phyloP scores from a whole-genome alignment of 2,329 filamentous ascomycete species.

The Hypoxylon sp. region DNA sequence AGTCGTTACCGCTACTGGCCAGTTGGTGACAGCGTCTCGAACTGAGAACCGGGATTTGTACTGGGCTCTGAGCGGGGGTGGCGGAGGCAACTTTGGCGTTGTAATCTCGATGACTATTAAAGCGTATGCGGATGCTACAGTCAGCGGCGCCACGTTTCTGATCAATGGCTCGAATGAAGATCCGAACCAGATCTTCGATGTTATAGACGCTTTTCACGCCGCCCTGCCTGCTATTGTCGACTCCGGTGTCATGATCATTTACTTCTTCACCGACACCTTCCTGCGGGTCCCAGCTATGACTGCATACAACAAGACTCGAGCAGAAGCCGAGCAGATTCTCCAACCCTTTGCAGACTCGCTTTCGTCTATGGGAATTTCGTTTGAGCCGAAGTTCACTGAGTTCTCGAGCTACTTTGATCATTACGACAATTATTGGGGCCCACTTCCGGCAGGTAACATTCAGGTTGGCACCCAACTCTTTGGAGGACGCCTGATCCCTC shows the following conservation, averaged over 20 bases:
- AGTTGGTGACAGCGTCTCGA: constrained; percentile 58
- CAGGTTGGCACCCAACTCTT: constrained; percentile 55
- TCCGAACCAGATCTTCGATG: constrained; percentile 43
- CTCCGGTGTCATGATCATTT: constrained; percentile 49
- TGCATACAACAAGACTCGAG: constrained; percentile 50
- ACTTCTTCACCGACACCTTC: constrained; percentile 42
- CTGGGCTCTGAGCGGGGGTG: constrained; percentile 68
- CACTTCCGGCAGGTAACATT: constrained; percentile 55
- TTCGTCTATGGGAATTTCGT: constrained; percentile 46
- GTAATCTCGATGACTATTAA: constrained; percentile 54
- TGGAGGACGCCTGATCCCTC: constrained; percentile 57
- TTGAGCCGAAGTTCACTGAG: constrained; percentile 48
- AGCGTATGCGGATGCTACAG: constrained; percentile 41
- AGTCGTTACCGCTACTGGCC: constrained; percentile 58
- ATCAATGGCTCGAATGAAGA: constrained; percentile 44
- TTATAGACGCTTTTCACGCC: constrained; percentile 47
- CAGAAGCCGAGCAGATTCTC: constrained; percentile 50
- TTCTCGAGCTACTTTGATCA: constrained; percentile 54
- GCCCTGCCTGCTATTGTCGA: constrained; percentile 49
- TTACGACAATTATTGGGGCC: constrained; percentile 57
- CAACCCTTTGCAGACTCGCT: constrained; percentile 50
- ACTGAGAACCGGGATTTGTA: constrained; percentile 65
- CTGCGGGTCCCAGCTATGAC: constrained; percentile 50
- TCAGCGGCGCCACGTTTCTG: constrained; percentile 45
- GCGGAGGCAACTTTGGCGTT: constrained; percentile 65